Evolutionary conservation across 1,139 yeast genomes (phyloP).

Genomic region (Arxiozyma telluris): DNA sequence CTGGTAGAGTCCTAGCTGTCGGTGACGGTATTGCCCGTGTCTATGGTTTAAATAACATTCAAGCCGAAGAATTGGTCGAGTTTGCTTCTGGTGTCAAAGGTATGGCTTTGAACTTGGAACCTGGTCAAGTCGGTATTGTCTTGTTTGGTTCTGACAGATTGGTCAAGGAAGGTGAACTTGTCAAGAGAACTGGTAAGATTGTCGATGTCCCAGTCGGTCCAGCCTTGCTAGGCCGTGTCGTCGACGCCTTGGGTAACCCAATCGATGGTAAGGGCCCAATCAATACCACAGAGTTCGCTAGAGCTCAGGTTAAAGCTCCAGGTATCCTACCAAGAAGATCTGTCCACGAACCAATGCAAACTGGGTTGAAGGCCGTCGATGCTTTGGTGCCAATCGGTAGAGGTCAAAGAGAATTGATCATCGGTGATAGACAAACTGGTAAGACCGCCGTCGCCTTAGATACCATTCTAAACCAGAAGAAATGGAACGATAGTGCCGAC

Average conservation of each 20-base stretch:
- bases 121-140: conserved; percentile 99
- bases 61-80: conserved; percentile 99
- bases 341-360: conserved; percentile 98
- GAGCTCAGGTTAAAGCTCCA: conserved; percentile 99
- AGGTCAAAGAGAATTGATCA: conserved; percentile 99
- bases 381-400: conserved; percentile 99
- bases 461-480: conserved; percentile 97
- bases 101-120: conserved; percentile 99
- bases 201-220: conserved; percentile 99
- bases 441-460: conserved; percentile 98
- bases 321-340: conserved; percentile 99
- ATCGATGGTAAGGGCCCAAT: conserved; percentile 99
- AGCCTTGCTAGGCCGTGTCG: conserved; percentile 96
- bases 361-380: conserved; percentile 98
- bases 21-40: conserved; percentile 99
- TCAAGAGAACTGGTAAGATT: conserved; percentile 99
- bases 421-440: conserved; percentile 99
- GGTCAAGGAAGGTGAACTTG: conserved; percentile 99
- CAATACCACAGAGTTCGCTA: conserved; percentile 71
- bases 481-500: conserved; percentile 92
- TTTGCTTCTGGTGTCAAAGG: conserved; percentile 99
- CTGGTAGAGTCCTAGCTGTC: conserved; percentile 98
- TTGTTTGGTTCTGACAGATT: conserved; percentile 98
- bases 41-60: conserved; percentile 98
- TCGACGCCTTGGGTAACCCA: conserved; percentile 98